Evolutionary conservation across 225 moss, liverwort and hornwort genomes (phyloP).

Genomic region (Sphagnum tenellum): DNA sequence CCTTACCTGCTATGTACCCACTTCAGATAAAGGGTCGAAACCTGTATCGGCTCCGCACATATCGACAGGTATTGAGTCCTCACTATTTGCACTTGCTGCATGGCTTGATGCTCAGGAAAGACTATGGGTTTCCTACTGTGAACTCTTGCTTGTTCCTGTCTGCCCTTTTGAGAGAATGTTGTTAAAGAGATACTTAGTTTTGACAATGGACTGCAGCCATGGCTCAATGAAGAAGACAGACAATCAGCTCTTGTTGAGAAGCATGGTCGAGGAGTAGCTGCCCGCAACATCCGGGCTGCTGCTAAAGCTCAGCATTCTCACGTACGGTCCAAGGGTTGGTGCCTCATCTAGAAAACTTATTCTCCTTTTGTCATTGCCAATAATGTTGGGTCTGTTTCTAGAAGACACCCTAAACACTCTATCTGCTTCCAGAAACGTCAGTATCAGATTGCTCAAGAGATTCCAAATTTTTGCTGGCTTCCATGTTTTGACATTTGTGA

Average conservation of each 20-base stretch:
- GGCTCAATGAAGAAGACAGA: slow-evolving; percentile 61
- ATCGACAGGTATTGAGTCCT: slow-evolving; percentile 48
- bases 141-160: too few relatives aligned
- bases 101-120: too few relatives aligned
- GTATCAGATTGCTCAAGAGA: not conserved
- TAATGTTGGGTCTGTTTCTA: too few relatives aligned
- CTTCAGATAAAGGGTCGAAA: slow-evolving; percentile 79
- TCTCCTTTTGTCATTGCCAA: not conserved
- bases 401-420: too few relatives aligned
- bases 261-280: slow-evolving; percentile 60
- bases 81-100: too few relatives aligned
- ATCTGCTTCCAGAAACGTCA: not conserved
- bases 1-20: slow-evolving; percentile 61
- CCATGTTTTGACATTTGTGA: too few relatives aligned
- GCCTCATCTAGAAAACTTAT: not conserved
- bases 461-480: not conserved
- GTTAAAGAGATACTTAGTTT: not conserved
- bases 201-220: slow-evolving; percentile 36
- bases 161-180: too few relatives aligned
- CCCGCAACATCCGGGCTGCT: slow-evolving; percentile 46
- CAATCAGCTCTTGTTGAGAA: slow-evolving; percentile 48
- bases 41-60: slow-evolving; percentile 50
- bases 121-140: too few relatives aligned
- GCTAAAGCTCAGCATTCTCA: slow-evolving; percentile 7
- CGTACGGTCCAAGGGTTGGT: slow-evolving; percentile 29